Conservation (phyloP, 1,284 basidiomycete species). For the Naganishia albida region DNA sequence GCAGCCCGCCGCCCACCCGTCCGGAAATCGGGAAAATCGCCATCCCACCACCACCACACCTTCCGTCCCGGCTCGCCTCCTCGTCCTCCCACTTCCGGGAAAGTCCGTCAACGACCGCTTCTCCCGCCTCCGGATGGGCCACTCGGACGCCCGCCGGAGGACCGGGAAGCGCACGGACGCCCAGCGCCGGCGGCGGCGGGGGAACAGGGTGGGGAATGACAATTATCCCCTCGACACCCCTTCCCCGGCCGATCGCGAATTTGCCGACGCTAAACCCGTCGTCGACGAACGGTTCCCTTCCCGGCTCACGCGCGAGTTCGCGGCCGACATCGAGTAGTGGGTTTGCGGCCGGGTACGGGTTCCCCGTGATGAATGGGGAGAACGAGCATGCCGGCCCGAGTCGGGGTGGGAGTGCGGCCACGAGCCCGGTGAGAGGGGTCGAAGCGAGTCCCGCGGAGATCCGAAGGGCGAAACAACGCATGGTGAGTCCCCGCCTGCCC, state of each 20-base stretch:
- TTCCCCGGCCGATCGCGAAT: slow-evolving; percentile 53
- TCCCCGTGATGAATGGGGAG: slow-evolving; percentile 15
- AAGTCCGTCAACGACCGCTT: neutral
- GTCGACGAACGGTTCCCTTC: neutral
- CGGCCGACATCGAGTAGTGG: neutral
- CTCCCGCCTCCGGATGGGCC: slow-evolving; percentile 16
- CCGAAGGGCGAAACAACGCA: slow-evolving; percentile 46
- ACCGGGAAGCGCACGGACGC: slow-evolving; percentile 14
- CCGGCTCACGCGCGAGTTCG: neutral
- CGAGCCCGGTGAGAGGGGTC: slow-evolving; percentile 32
- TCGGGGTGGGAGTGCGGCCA: slow-evolving; percentile 6
- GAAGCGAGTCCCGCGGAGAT: slow-evolving; percentile 39
- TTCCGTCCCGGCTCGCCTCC: slow-evolving; percentile 15
- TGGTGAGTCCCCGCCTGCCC: slow-evolving; percentile 43
- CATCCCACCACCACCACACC: slow-evolving; percentile 11
- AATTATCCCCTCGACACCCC: slow-evolving; percentile 50
- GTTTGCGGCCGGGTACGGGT: slow-evolving; percentile 5
- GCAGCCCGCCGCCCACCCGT: neutral
- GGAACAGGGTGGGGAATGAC: slow-evolving; percentile 35
- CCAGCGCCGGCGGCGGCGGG: too few species aligned
- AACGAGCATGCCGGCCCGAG: neutral
- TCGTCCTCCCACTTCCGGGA: slow-evolving; percentile 6
- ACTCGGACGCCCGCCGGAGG: slow-evolving; percentile 12
- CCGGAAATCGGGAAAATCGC: slow-evolving; percentile 23
- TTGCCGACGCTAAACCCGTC: slow-evolving; percentile 44